These are phyloP conservation scores for Pontederia crassipes DNA, from an alignment of 176 grass and related monocot genomes.

Conservation along the genomic window DNA sequence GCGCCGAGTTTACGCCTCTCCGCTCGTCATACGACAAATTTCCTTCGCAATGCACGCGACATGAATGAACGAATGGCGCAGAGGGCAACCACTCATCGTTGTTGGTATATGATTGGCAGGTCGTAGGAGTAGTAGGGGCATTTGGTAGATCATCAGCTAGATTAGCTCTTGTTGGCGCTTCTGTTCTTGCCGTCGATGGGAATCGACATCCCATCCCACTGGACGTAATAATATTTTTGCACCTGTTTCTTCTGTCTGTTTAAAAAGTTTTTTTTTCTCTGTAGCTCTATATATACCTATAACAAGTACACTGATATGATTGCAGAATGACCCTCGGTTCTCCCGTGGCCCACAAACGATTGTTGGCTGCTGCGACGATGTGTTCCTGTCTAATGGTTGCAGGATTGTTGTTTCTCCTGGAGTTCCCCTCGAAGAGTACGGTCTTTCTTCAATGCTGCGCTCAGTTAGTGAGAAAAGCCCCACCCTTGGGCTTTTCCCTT, in stretches of 20 bases:
- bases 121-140: conserved; percentile 5
- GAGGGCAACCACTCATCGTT: too few relatives aligned
- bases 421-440: conserved; percentile 11
- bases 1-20: too few relatives aligned
- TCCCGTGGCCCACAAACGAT: conserved; percentile 4
- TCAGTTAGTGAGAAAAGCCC: background rate
- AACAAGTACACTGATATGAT: background rate
- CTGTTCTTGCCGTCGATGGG: conserved; percentile 16
- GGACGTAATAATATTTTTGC: background rate
- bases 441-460: conserved; percentile 5
- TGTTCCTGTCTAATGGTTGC: background rate
- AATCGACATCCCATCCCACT: conserved; percentile 3
- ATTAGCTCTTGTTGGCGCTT: conserved; percentile 16
- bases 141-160: conserved; percentile 12
- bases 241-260: background rate
- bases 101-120: background rate
- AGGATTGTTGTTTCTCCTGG: conserved; percentile 18
- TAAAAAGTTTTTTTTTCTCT: background rate
- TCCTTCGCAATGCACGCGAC: too few relatives aligned
- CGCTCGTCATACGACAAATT: too few relatives aligned
- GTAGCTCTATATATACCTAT: background rate
- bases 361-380: background rate
- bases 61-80: too few relatives aligned
- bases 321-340: conserved; percentile 14
- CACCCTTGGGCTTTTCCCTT: background rate